Percentiles rank a stretch among this genome's conserved stretches.
Evolutionary conservation across 768 basidiomycete genomes (phyloP).

Genomic region (Suillus clintonianus): DNA sequence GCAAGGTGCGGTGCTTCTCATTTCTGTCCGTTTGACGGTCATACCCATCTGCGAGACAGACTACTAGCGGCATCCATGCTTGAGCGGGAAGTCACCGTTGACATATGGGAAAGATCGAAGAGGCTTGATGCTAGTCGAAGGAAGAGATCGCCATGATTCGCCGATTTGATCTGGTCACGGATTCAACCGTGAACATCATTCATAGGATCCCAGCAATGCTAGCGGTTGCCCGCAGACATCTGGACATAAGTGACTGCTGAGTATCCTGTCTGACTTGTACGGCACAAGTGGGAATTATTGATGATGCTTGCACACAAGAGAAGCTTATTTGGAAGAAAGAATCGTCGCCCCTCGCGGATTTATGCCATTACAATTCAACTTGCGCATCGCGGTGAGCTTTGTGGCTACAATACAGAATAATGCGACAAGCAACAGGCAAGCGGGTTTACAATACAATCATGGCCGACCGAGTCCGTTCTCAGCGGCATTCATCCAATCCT

Average conservation of each 20-base stretch:
- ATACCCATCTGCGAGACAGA: slow-evolving; percentile 37
- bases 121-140: slow-evolving; percentile 53
- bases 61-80: slow-evolving; percentile 64
- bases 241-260: background rate
- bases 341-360: background rate
- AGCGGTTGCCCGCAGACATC: background rate
- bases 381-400: background rate
- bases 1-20: slow-evolving; percentile 54
- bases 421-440: background rate
- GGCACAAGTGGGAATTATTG: background rate
- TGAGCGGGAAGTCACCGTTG: slow-evolving; percentile 52
- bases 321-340: too few species aligned
- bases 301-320: background rate
- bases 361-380: background rate
- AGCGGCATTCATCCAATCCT: slow-evolving; percentile 68
- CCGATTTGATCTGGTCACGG: background rate
- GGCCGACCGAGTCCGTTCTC: slow-evolving; percentile 48
- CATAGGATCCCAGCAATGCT: background rate
- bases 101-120: slow-evolving; percentile 67
- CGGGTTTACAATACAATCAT: slow-evolving; percentile 10
- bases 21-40: slow-evolving; percentile 1
- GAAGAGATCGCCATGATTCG: background rate
- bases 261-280: background rate
- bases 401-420: background rate
- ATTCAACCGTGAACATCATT: background rate